Percentiles rank a stretch among this genome's conserved stretches.
phyloP scores from a whole-genome alignment of 441 rosid species.

The Corymbia calophylla region DNA sequence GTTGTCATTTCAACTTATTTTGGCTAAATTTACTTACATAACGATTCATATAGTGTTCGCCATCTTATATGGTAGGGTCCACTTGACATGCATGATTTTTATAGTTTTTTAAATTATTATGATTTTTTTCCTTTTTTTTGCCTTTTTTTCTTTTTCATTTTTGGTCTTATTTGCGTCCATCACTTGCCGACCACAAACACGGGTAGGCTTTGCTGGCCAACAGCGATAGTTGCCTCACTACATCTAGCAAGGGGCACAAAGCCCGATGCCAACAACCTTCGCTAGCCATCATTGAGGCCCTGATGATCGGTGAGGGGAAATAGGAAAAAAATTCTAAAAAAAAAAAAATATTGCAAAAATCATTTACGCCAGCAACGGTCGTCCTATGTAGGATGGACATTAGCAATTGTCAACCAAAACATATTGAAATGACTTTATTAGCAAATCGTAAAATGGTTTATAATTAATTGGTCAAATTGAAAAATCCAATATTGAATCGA shows the following conservation, averaged over 20 bases:
- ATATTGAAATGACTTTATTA: fast-evolving
- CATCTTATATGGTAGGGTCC: fast-evolving
- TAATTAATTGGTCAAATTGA: fast-evolving
- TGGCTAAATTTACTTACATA: too few relatives aligned
- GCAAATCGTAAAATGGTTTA: background rate
- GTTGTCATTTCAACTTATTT: too few relatives aligned
- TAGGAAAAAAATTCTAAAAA: background rate
- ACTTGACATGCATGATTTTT: fast-evolving
- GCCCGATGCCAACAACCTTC: background rate
- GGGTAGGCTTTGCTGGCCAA: fast-evolving
- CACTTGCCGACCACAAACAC: fast-evolving
- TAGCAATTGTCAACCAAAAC: fast-evolving
- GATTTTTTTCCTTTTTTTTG: background rate
- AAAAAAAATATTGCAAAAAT: background rate
- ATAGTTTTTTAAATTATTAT: background rate
- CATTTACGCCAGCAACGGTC: fast-evolving
- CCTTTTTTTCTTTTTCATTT: background rate
- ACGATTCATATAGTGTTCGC: fast-evolving
- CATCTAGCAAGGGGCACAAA: background rate
- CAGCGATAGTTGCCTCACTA: background rate
- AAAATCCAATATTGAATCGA: fast-evolving
- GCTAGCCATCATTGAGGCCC: background rate
- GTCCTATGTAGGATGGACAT: fast-evolving
- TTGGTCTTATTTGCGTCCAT: background rate
- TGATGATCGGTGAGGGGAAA: background rate